Conservation (phyloP, 2,329 filamentous ascomycete genomes). For the Dichotomopilus funicola region DNA sequence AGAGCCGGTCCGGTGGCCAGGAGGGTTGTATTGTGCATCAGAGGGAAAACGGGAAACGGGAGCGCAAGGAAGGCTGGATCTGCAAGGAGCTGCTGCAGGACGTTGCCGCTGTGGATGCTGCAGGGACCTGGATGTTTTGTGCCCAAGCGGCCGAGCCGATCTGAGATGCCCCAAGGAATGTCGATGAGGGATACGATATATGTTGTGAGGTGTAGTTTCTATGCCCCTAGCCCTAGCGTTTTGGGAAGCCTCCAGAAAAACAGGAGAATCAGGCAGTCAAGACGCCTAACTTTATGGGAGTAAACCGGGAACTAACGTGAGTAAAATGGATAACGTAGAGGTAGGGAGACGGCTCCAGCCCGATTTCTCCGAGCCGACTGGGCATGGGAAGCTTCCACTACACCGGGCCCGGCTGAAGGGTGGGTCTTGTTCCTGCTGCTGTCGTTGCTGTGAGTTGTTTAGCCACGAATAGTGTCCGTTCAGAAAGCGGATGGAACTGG, state of each 20-base stretch:
- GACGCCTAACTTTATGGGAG: too few species aligned
- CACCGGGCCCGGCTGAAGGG: too few species aligned
- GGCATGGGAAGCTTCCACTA: too few species aligned
- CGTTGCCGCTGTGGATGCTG: slow-evolving; percentile 25
- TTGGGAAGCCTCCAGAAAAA: background rate
- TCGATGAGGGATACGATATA: slow-evolving; percentile 9
- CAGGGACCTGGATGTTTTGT: slow-evolving; percentile 17
- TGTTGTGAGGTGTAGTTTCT: background rate
- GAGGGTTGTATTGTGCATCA: slow-evolving; percentile 13
- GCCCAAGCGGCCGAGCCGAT: slow-evolving; percentile 13
- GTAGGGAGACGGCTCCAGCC: too few species aligned
- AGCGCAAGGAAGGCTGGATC: background rate
- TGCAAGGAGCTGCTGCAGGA: slow-evolving; percentile 16
- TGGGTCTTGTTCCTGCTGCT: background rate
- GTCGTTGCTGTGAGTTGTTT: background rate
- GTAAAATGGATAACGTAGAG: too few species aligned
- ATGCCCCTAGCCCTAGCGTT: background rate
- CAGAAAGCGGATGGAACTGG: background rate
- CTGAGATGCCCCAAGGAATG: slow-evolving; percentile 10
- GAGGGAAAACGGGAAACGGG: background rate
- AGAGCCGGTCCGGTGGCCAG: background rate
- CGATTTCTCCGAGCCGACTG: too few species aligned
- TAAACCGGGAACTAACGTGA: too few species aligned
- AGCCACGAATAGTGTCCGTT: background rate
- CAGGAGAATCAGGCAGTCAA: too few species aligned